Percentiles rank a stretch among this genome's conserved stretches.
phyloP scores from a whole-genome alignment of 352 stramenopile species.

The Plasmopara halstedii region DNA sequence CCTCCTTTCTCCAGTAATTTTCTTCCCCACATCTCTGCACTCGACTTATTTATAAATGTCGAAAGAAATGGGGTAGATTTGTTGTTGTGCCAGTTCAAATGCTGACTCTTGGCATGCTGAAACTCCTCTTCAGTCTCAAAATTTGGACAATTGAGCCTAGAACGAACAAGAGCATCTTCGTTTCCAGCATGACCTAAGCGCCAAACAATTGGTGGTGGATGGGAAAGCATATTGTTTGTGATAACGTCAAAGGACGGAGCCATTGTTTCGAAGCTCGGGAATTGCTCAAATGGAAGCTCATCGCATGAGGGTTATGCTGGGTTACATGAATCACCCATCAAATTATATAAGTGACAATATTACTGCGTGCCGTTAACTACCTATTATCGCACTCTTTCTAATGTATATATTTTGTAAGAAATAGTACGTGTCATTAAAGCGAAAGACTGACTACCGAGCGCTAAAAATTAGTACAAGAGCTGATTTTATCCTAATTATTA shows the following conservation, averaged over 20 bases:
- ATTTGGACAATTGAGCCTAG: neutral
- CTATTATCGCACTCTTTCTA: no score
- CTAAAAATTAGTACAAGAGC: no score
- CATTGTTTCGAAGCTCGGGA: neutral
- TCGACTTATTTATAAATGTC: neutral
- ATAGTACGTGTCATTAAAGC: no score
- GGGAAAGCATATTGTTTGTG: neutral
- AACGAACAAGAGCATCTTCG: neutral
- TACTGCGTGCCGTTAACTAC: no score
- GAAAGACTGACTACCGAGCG: no score
- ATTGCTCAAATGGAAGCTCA: no score
- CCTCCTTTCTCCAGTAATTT: neutral
- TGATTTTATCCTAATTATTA: no score
- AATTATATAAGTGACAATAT: no score
- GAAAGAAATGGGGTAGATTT: neutral
- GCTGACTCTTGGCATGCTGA: neutral
- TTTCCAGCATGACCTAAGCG: slow-evolving; percentile 1
- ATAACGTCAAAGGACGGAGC: neutral
- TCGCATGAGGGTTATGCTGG: no score
- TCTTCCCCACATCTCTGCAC: neutral
- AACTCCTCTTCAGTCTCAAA: neutral
- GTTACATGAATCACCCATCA: no score
- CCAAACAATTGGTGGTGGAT: slow-evolving; percentile 1
- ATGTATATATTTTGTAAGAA: no score
- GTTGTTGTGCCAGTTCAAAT: neutral